A percentile compares a stretch with the other conserved stretches of the same genome.
These are phyloP conservation scores for Cardamine chenopodiifolia DNA, from an alignment of 345 rosid genomes.

Conservation along the genomic window DNA sequence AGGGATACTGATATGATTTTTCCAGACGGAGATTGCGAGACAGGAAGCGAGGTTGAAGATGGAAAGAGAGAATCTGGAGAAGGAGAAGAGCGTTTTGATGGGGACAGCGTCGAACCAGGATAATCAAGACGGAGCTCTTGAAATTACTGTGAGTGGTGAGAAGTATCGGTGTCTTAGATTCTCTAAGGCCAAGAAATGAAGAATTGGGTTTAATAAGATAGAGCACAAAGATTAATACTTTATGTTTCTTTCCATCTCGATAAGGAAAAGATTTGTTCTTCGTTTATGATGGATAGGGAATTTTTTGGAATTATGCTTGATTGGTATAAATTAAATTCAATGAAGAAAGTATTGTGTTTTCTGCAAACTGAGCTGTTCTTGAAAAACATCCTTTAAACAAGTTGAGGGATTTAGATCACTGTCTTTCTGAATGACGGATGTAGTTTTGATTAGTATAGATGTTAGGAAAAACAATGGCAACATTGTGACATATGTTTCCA, in stretches of 20 bases:
- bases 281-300: slow-evolving; percentile 16
- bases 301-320: slow-evolving; percentile 4
- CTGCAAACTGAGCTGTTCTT: not conserved
- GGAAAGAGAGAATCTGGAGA: slow-evolving; percentile 95
- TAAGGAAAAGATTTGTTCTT: slow-evolving; percentile 20
- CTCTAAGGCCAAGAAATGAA: slow-evolving; percentile 88
- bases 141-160: slow-evolving; percentile 95
- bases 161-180: slow-evolving; percentile 91
- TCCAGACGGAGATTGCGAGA: slow-evolving; percentile 83
- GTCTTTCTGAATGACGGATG: not conserved
- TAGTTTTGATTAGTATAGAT: slow-evolving; percentile 11
- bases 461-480: not conserved
- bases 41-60: slow-evolving; percentile 94
- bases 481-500: not conserved
- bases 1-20: not conserved
- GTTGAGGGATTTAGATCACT: not conserved
- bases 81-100: slow-evolving; percentile 97
- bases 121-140: slow-evolving; percentile 95
- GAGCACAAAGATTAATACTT: slow-evolving; percentile 1
- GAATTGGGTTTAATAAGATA: not conserved
- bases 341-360: slow-evolving; percentile 24
- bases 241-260: not conserved
- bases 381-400: too few relatives aligned
- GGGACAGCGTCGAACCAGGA: slow-evolving; percentile 96
- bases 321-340: slow-evolving; percentile 19